Conservation (phyloP, 2,329 filamentous ascomycete genomes). For the Neobulgaria alba region DNA sequence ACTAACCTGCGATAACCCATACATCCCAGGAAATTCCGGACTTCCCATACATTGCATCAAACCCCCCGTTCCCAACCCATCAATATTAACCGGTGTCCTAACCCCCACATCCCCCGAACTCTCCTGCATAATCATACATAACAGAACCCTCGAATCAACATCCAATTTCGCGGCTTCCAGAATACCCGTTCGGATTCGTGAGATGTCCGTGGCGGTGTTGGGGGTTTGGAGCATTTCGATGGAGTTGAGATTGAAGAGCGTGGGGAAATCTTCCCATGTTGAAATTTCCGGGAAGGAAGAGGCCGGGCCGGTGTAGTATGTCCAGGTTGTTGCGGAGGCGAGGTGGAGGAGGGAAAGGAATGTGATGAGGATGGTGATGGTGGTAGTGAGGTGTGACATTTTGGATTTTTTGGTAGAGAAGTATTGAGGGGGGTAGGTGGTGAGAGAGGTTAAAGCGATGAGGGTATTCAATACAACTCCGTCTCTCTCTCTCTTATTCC, state of each 20-base stretch:
- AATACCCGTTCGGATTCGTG: conserved; percentile 29
- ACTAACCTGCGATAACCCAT: conserved; percentile 27
- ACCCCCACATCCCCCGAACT: conserved; percentile 33
- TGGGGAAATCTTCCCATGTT: conserved; percentile 30
- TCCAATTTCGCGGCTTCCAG: conserved; percentile 26
- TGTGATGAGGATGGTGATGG: too few species aligned
- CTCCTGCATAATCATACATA: conserved; percentile 36
- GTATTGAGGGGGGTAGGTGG: too few species aligned
- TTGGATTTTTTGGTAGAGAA: too few species aligned
- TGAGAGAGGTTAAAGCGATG: too few species aligned
- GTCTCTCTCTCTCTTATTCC: too few species aligned
- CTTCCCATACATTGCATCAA: conserved; percentile 34
- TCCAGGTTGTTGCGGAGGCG: too few species aligned
- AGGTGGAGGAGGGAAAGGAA: too few species aligned
- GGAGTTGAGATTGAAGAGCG: conserved; percentile 32
- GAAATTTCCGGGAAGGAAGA: conserved; percentile 28
- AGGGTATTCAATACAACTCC: too few species aligned
- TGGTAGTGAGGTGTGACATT: too few species aligned
- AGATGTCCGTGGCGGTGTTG: conserved; percentile 28
- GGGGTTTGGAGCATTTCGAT: conserved; percentile 27
- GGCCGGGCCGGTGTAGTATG: conserved; percentile 15
- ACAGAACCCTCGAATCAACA: conserved; percentile 32
- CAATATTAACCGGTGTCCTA: conserved; percentile 28
- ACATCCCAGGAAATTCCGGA: conserved; percentile 29
- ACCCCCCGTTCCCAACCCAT: conserved; percentile 30